Conservation (phyloP, 352 stramenopile genomes). For the Phytophthora tentaculata region DNA sequence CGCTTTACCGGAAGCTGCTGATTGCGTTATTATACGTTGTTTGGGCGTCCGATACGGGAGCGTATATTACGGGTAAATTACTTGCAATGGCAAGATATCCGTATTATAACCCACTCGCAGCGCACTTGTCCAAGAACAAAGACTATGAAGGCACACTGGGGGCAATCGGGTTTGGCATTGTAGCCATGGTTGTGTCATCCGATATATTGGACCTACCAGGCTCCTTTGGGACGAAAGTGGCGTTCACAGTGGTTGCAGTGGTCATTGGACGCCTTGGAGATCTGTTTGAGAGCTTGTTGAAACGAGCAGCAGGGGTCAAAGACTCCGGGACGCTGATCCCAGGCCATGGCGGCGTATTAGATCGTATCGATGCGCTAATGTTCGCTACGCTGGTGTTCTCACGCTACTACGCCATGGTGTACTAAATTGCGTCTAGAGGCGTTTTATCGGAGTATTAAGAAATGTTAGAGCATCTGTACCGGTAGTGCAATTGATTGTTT, state of each 20-base stretch:
- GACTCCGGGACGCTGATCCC: constrained; percentile 95
- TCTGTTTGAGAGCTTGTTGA: constrained; percentile 96
- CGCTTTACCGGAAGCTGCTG: constrained; percentile 62
- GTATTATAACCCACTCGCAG: constrained; percentile 82
- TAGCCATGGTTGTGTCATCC: constrained; percentile 81
- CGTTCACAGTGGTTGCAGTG: constrained; percentile 90
- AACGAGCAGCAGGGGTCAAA: constrained; percentile 94
- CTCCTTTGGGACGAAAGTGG: constrained; percentile 72
- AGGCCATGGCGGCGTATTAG: constrained; percentile 94
- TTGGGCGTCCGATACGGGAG: constrained; percentile 91
- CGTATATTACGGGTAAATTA: constrained; percentile 92
- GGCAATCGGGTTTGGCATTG: constrained; percentile 80
- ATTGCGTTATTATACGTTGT: constrained; percentile 76
- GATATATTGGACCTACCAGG: constrained; percentile 77
- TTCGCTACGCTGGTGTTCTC: constrained; percentile 83
- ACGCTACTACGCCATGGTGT: constrained; percentile 51
- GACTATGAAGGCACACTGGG: constrained; percentile 95
- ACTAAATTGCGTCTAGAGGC: constrained; percentile 2
- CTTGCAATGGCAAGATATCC: constrained; percentile 88
- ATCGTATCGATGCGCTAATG: constrained; percentile 96
- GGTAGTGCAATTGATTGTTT: too few relatives aligned
- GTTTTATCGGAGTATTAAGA: too few relatives aligned
- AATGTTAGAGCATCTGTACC: too few relatives aligned
- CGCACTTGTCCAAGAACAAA: constrained; percentile 95
- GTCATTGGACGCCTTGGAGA: constrained; percentile 94